A percentile compares a stretch with the other conserved stretches of the same genome.
Conservation (phyloP, 1,139 yeast genomes). For the Candida anutae region DNA sequence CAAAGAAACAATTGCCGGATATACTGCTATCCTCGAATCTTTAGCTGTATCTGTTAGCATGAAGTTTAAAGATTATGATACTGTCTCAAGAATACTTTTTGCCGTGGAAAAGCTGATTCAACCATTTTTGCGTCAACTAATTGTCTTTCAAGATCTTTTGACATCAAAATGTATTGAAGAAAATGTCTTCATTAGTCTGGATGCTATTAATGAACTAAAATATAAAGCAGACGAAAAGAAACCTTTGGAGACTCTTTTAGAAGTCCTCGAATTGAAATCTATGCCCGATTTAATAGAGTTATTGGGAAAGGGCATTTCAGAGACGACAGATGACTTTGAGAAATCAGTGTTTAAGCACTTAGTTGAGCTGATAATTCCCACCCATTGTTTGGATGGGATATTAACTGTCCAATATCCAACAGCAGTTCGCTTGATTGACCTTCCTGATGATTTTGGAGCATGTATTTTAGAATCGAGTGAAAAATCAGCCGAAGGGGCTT, state of each 20-base stretch:
- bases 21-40: constrained; percentile 1
- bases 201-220: constrained; percentile 12
- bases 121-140: constrained; percentile 30
- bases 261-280: constrained; percentile 15
- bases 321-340: constrained; percentile 14
- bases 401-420: constrained; percentile 31
- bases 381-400: constrained; percentile 15
- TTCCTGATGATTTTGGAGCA: constrained; percentile 28
- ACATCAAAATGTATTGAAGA: constrained; percentile 21
- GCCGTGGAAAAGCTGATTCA: constrained; percentile 24
- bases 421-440: constrained; percentile 27
- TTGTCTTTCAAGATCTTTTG: constrained; percentile 27
- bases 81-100: constrained; percentile 8
- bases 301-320: constrained; percentile 4
- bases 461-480: constrained; percentile 20
- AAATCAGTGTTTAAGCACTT: constrained; percentile 17
- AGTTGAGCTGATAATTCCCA: constrained; percentile 20
- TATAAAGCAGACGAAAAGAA: constrained; percentile 11
- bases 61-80: too few species aligned
- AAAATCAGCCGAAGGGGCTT: constrained; percentile 10
- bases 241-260: constrained; percentile 13
- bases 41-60: background rate
- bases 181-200: constrained; percentile 13
- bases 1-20: constrained; percentile 1
- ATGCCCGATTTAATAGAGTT: constrained; percentile 11